A percentile compares a stretch with the other conserved stretches of the same genome.
Conservation (phyloP, 441 rosid genomes). For the Francoa sonchifolia region DNA sequence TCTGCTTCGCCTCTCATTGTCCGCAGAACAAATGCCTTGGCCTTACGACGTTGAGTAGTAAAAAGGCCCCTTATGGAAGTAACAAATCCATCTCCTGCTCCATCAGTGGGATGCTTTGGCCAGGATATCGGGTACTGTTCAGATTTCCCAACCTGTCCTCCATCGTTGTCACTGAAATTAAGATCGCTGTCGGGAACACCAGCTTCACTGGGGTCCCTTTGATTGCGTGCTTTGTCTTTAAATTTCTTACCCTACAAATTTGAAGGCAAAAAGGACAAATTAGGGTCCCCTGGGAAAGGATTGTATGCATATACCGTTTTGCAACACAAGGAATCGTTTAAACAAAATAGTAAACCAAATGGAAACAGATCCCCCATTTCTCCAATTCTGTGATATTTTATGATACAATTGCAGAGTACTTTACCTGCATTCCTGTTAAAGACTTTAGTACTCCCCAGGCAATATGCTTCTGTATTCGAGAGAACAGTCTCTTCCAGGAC, state of each 20-base stretch:
- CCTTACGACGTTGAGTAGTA: conserved; percentile 87
- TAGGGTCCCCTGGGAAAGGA: not conserved
- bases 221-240: conserved; percentile 70
- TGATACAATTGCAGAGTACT: conserved; percentile 2
- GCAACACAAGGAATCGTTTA: not conserved
- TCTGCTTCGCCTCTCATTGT: conserved; percentile 99
- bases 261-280: not conserved
- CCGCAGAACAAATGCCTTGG: conserved; percentile 85
- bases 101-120: conserved; percentile 76
- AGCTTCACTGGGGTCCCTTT: conserved; percentile 34
- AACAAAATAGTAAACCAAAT: conserved; percentile 1
- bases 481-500: conserved; percentile 91
- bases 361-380: not conserved
- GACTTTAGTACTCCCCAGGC: conserved; percentile 98
- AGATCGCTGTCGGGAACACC: conserved; percentile 60
- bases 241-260: conserved; percentile 84
- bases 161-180: conserved; percentile 75
- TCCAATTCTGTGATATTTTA: not conserved
- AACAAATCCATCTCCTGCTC: conserved; percentile 99
- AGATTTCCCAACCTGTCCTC: conserved; percentile 37
- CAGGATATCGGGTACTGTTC: conserved; percentile 65
- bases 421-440: conserved; percentile 97
- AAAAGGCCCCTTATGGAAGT: conserved; percentile 90
- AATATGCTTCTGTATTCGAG: conserved; percentile 89
- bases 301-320: not conserved